Conservation (phyloP, 805 yeast species). For the Ogataea glucozyma region DNA sequence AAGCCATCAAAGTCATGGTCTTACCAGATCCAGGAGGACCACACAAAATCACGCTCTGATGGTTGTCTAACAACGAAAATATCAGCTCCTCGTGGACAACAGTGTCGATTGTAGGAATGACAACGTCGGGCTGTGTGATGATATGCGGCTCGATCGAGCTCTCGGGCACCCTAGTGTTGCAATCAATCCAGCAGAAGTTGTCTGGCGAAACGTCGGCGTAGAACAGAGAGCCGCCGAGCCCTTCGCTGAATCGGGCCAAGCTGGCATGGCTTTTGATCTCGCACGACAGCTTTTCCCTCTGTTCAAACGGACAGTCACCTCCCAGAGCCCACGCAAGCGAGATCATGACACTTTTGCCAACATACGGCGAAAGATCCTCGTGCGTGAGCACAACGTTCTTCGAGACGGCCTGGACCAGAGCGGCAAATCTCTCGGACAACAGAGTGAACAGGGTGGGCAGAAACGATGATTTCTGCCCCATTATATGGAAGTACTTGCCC, state of each 20-base stretch:
- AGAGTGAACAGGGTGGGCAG: constrained; percentile 43
- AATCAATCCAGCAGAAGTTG: constrained; percentile 47
- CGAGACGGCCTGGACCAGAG: constrained; percentile 23
- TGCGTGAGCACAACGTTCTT: constrained; percentile 26
- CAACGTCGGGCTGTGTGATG: constrained; percentile 58
- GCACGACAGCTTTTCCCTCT: constrained; percentile 41
- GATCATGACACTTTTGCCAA: constrained; percentile 37
- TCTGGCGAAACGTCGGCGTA: constrained; percentile 48
- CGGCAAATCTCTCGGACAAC: constrained; percentile 38
- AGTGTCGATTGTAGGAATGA: constrained; percentile 82
- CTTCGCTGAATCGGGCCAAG: constrained; percentile 11
- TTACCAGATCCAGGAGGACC: constrained; percentile 99
- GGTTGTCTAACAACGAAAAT: constrained; percentile 54
- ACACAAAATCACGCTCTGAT: constrained; percentile 67
- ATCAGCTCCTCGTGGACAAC: constrained; percentile 63
- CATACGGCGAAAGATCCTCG: constrained; percentile 34
- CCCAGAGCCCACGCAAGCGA: constrained; percentile 63
- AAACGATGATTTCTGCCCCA: constrained; percentile 47
- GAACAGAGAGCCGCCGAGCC: constrained; percentile 27
- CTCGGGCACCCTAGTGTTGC: constrained; percentile 41
- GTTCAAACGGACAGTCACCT: constrained; percentile 51
- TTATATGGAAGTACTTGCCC: constrained; percentile 44
- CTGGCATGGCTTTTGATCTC: constrained; percentile 29
- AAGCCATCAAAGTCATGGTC: constrained; percentile 82
- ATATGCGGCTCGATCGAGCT: constrained; percentile 57